These are phyloP conservation scores for Gigaspora rosea DNA, from an alignment of 192 early-diverging fungal genomes.

Conservation along the genomic window DNA sequence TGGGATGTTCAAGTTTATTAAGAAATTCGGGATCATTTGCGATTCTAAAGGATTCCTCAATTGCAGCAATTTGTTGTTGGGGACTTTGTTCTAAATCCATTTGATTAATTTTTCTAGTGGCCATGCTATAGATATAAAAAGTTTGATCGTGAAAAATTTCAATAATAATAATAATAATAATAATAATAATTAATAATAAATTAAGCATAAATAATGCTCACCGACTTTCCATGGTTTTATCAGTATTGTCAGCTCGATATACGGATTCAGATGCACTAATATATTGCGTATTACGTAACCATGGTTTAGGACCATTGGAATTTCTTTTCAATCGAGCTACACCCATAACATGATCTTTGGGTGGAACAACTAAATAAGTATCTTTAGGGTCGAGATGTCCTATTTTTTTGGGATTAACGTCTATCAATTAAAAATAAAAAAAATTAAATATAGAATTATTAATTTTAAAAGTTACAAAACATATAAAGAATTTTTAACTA, in stretches of 20 bases:
- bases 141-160: not conserved
- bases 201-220: not conserved
- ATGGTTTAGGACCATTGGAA: not conserved
- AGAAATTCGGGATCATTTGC: conserved; percentile 10
- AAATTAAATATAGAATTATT: not conserved
- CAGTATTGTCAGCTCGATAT: not conserved
- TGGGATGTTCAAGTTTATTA: conserved; percentile 14
- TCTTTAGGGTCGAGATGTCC: conserved; percentile 15
- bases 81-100: not conserved
- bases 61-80: conserved; percentile 11
- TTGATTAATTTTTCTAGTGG: not conserved
- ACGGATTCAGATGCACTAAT: not conserved
- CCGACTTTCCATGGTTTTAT: conserved; percentile 20
- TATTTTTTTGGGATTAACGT: not conserved
- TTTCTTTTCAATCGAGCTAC: not conserved
- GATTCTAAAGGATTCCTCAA: not conserved
- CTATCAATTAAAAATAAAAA: not conserved
- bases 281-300: conserved; percentile 17
- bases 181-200: too few species aligned
- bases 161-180: not conserved
- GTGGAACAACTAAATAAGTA: not conserved
- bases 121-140: not conserved
- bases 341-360: not conserved
- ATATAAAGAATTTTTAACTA: not conserved
- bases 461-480: not conserved